These are phyloP conservation scores for Pseudocercospora fuligena DNA, from an alignment of 2,329 filamentous ascomycete species.

Conservation along the genomic window DNA sequence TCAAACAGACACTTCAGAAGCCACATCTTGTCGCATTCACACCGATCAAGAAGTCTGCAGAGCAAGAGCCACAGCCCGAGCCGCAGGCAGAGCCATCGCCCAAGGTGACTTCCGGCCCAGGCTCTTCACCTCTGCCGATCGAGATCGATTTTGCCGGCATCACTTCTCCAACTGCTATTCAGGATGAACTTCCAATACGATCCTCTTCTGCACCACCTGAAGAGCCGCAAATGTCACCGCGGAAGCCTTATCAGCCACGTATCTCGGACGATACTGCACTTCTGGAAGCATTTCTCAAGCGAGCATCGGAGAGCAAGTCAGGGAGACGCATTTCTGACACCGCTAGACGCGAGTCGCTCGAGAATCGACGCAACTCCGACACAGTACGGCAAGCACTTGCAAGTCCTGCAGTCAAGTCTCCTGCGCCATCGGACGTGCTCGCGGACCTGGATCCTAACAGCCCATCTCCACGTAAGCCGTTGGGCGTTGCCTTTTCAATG, in stretches of 20 bases:
- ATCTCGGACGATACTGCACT: constrained; percentile 55
- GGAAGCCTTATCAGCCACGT: constrained; percentile 37
- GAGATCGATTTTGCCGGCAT: constrained; percentile 15
- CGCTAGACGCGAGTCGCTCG: constrained; percentile 48
- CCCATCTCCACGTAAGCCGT: constrained; percentile 44
- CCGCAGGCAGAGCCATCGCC: neutral
- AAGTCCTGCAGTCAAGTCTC: constrained; percentile 42
- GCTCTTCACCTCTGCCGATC: constrained; percentile 19
- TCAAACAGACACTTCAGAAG: constrained; percentile 15
- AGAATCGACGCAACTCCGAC: constrained; percentile 54
- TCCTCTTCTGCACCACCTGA: constrained; percentile 43
- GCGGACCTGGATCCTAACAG: constrained; percentile 55
- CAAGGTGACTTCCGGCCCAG: neutral
- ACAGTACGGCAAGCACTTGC: constrained; percentile 53
- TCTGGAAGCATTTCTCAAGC: constrained; percentile 55
- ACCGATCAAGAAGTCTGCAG: constrained; percentile 31
- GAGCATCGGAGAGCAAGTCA: constrained; percentile 54
- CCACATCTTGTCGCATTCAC: constrained; percentile 39
- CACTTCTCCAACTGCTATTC: constrained; percentile 2
- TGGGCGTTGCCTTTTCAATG: neutral
- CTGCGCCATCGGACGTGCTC: constrained; percentile 39
- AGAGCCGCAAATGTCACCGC: constrained; percentile 35
- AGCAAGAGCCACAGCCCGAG: neutral
- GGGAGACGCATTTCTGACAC: constrained; percentile 29
- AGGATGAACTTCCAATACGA: constrained; percentile 16